Base-by-base conservation (phyloP, 257 asterid species). In the Ilex aquifolium region DNA sequence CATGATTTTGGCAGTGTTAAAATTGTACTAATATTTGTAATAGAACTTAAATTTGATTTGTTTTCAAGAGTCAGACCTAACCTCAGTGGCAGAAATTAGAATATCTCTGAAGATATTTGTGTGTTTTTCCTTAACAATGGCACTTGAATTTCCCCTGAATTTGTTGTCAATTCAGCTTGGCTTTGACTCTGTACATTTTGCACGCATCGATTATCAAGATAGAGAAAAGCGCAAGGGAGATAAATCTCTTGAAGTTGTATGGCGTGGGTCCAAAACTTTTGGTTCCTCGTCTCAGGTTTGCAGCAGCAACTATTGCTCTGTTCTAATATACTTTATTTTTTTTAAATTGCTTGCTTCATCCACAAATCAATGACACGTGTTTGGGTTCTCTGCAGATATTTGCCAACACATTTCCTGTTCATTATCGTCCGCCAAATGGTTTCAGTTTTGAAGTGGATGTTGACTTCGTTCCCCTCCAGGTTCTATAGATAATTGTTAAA, bases 141-240 rank as follows among this genome's bases (percentile, higher is more conserved):
- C 52, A 46, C 52, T 12, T 46, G 13, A 46, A 10, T 14, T 10
- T 21, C 31, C 57, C 15, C 10, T 53, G 2, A 15, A 4, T 61
- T 53, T 21, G 14, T 58, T 61, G 51, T 63, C 60, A 68, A 17
- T 66, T 63, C 56, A 90, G 96, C 63, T 88, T 48, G 97, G 96
- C 31, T 87, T 90, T 63, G 97, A 90, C 70, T 90, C 97, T 60
- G 49, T 88, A 56, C 95, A 87, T 74, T 87, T 90, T 77, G 95
- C 93, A 53, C 88, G 97, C 59, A 72, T 90, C 67, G 96, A 90
- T 77, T 90, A 87, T 73, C 96, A 90, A 80, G 97, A 90, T 56
- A 80, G 96, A 77, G 95, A 79, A 15, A 80, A 68, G 58, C 88
- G 97, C 6, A 82, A 77, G 68, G 85, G 10, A 31, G 91, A 85